These are phyloP conservation scores for Xerocomellus chrysenteron DNA, from an alignment of 768 basidiomycete species.

Conservation along the genomic window DNA sequence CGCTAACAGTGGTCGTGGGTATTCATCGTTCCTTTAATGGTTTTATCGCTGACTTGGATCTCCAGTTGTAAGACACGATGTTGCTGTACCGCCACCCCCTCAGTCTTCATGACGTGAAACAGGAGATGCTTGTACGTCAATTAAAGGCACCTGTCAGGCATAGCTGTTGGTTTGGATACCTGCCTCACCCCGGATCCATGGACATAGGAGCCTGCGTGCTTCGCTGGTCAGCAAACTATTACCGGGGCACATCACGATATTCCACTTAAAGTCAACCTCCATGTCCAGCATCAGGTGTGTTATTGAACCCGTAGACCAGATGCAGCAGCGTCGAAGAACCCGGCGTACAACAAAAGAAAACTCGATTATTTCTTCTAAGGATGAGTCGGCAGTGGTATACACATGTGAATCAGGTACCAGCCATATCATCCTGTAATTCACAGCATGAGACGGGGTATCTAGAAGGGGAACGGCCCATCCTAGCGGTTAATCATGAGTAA, in stretches of 20 bases:
- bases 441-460: neutral
- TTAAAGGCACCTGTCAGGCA: neutral
- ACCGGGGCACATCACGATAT: too few species aligned
- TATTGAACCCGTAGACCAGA: neutral
- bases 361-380: neutral
- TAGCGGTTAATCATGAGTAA: constrained; percentile 34
- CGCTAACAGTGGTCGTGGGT: neutral
- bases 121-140: neutral
- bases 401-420: neutral
- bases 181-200: neutral
- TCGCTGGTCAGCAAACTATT: neutral
- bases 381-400: constrained; percentile 4
- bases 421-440: constrained; percentile 1
- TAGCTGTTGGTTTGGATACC: neutral
- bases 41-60: neutral
- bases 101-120: neutral
- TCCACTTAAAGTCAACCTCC: neutral
- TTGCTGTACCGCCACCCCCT: neutral
- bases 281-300: neutral
- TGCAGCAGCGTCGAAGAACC: neutral
- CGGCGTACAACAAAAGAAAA: neutral
- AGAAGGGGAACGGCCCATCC: neutral
- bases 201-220: neutral
- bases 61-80: neutral
- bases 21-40: neutral